These are phyloP conservation scores for Mucuna pruriens DNA, from an alignment of 306 rosid genomes.

Conservation along the genomic window DNA sequence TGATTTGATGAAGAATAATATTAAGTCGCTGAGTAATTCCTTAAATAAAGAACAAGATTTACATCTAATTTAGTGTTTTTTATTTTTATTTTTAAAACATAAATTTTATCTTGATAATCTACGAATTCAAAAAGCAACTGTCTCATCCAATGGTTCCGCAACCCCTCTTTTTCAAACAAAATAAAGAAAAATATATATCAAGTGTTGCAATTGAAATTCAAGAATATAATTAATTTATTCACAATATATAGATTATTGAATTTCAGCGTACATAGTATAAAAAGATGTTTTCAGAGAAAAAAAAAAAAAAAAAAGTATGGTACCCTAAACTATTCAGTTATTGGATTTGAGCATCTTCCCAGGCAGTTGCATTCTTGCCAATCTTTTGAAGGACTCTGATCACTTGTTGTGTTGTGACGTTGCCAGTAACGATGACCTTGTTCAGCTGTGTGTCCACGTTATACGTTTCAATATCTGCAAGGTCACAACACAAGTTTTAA, in stretches of 20 bases:
- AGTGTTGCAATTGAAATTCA: not conserved
- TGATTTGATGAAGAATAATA: no score
- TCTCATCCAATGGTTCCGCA: not conserved
- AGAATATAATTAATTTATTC: not conserved
- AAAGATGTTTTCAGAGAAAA: not conserved
- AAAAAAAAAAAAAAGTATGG: not conserved
- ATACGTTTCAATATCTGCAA: slow-evolving; percentile 83
- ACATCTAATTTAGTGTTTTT: no score
- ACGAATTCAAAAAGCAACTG: not conserved
- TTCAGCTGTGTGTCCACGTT: slow-evolving; percentile 68
- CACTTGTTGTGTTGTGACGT: slow-evolving; percentile 72
- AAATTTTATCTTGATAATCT: not conserved
- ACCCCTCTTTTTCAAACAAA: not conserved
- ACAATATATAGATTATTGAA: not conserved
- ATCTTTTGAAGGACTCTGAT: slow-evolving; percentile 78
- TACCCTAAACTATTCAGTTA: slow-evolving; percentile 6
- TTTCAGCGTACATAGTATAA: not conserved
- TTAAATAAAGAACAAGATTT: not conserved
- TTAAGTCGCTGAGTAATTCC: no score
- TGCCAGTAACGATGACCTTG: slow-evolving; percentile 82
- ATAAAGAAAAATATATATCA: not conserved
- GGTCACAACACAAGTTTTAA: not conserved
- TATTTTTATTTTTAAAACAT: no score
- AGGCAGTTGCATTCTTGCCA: slow-evolving; percentile 67
- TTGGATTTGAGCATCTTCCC: slow-evolving; percentile 50